Evolutionary conservation across 2,329 filamentous ascomycete species (phyloP).

Genomic region (Penicillium frequentans): DNA sequence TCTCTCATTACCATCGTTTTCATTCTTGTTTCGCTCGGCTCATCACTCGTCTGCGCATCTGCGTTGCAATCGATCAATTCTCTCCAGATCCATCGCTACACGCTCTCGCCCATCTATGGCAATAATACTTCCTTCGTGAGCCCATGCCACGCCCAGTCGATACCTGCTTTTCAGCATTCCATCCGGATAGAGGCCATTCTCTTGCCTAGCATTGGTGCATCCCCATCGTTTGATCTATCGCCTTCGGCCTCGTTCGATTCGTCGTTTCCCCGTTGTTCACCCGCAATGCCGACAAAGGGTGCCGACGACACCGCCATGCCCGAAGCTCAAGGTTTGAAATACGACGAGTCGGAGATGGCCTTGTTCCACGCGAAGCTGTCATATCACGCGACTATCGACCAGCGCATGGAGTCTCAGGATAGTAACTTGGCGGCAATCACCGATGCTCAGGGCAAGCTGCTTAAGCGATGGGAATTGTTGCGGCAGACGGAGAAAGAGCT

Average conservation of each 20-base stretch:
- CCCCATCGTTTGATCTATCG: background rate
- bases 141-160: background rate
- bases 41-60: background rate
- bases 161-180: background rate
- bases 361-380: constrained; percentile 37
- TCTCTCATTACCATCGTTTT: background rate
- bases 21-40: background rate
- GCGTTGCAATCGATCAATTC: background rate
- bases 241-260: background rate
- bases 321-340: constrained; percentile 35
- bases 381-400: constrained; percentile 37
- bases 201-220: background rate
- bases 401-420: constrained; percentile 33
- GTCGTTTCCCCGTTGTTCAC: background rate
- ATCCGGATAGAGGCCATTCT: background rate
- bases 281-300: constrained; percentile 26
- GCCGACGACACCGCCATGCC: constrained; percentile 26
- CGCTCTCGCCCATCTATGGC: background rate
- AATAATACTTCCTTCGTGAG: constrained; percentile 1
- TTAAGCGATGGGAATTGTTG: constrained; percentile 38
- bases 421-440: constrained; percentile 34
- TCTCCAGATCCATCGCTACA: background rate
- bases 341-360: constrained; percentile 40
- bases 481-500: constrained; percentile 36
- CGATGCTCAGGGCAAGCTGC: constrained; percentile 34